Evolutionary conservation across 1,284 basidiomycete genomes (phyloP).

Genomic region (Irpex rosettiformis): DNA sequence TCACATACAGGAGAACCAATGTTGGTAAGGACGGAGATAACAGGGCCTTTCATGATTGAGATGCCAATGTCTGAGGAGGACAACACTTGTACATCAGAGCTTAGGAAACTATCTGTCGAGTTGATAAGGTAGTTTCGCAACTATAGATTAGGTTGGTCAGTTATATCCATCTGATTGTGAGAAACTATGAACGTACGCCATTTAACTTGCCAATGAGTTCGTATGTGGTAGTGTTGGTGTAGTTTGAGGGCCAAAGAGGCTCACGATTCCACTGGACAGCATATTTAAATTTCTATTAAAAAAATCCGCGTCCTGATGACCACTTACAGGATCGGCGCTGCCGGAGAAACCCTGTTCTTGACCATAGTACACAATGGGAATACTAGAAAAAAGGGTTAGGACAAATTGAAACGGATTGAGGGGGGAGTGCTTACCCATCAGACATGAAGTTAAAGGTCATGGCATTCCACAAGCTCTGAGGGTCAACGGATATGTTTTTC

Average conservation of each 20-base stretch:
- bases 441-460: conserved; percentile 34
- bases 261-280: conserved; percentile 62
- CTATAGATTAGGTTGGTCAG: conserved; percentile 24
- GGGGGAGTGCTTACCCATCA: conserved; percentile 23
- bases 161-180: not conserved
- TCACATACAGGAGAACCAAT: conserved; percentile 62
- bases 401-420: conserved; percentile 33
- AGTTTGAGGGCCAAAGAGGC: conserved; percentile 73
- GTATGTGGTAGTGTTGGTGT: conserved; percentile 58
- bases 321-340: conserved; percentile 25
- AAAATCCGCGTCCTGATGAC: not conserved
- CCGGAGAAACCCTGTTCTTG: conserved; percentile 50
- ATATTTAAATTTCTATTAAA: not conserved
- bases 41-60: conserved; percentile 68
- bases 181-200: conserved; percentile 32
- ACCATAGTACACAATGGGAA: conserved; percentile 56
- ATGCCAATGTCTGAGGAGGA: conserved; percentile 55
- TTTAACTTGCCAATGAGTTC: conserved; percentile 65
- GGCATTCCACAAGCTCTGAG: conserved; percentile 35
- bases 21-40: conserved; percentile 73
- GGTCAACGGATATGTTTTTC: conserved; percentile 37
- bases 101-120: conserved; percentile 54
- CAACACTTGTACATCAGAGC: conserved; percentile 54
- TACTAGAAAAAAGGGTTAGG: conserved; percentile 34
- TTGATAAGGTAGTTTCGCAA: conserved; percentile 69